These are phyloP conservation scores for Ceraceosorus guamensis DNA, from an alignment of 1,284 basidiomycete genomes.

Conservation along the genomic window DNA sequence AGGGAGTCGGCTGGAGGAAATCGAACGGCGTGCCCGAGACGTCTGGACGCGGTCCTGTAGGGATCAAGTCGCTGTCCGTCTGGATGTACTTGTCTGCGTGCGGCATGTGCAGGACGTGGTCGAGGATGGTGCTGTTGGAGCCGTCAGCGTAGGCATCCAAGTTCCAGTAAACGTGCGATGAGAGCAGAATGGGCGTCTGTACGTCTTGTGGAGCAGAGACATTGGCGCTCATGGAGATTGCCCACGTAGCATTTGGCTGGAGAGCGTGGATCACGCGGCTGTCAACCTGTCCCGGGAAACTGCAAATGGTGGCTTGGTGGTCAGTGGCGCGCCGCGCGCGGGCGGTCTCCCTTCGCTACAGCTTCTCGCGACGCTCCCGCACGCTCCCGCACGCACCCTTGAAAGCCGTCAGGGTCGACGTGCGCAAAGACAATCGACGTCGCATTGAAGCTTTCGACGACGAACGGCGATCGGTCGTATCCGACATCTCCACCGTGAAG, in stretches of 20 bases:
- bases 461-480: constrained; percentile 33
- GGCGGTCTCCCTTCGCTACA: background rate
- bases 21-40: constrained; percentile 27
- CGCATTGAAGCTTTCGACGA: constrained; percentile 15
- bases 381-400: constrained; percentile 15
- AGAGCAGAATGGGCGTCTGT: constrained; percentile 40
- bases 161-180: constrained; percentile 44
- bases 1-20: constrained; percentile 24
- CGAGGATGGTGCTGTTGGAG: constrained; percentile 18
- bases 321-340: background rate
- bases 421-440: constrained; percentile 27
- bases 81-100: constrained; percentile 31
- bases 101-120: constrained; percentile 34
- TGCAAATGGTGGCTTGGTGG: background rate
- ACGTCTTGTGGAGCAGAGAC: constrained; percentile 8
- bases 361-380: background rate
- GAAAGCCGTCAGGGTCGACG: constrained; percentile 34
- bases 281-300: constrained; percentile 27
- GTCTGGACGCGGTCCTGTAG: constrained; percentile 25
- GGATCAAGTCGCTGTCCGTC: constrained; percentile 27
- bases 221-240: constrained; percentile 29
- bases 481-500: constrained; percentile 43
- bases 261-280: constrained; percentile 24
- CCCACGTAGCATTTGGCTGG: constrained; percentile 17
- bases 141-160: constrained; percentile 23